Evolutionary conservation across 495 filamentous ascomycete species (phyloP), one percentile per base, ranked within the genome.

Genomic region (Penicillium robsamsonii): DNA sequence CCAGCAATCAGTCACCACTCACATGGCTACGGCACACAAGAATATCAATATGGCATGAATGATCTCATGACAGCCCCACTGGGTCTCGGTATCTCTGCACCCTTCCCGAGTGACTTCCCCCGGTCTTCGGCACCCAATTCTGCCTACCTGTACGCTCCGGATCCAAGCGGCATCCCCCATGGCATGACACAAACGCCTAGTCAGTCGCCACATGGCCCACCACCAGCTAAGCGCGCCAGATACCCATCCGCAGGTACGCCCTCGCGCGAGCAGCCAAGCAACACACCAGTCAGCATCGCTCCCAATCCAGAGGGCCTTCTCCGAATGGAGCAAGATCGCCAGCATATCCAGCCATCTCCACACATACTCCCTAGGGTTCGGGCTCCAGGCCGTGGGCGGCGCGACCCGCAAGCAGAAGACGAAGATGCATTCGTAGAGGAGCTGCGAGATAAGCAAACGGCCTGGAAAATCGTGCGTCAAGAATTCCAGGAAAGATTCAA

Each of bases 381-480:
- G 25, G 66, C 73, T n/a, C 64, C 75, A 15, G 67, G 76, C 25
- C 70, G 70, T 40, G 72, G 67, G 40, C 76, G 70, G 55, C 70
- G 70, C 53, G 79, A 76, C 56, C 79, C 72, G 10, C 76, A 73
- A 60, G 78, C 71, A 31, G 86, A 89, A 56, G 85, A 88, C 55
- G 87, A 90, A 63, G 81, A 83, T 56, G 72, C 84, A 15, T 84
- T 88, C 50, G 77, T 89, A 9, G 79, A 84, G 62, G 73, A 83
- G 18, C 83, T 89, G 55, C 87, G 88, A 37, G 80, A 89, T 44
- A 80, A 87, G 64, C 81, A 80, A 44, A 71, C 86, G 10, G 78
- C 86, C 7, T 90, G 87, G 87, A 90, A 87, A 61, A 77, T 80
- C 60, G 85, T 90, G 51, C 83, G 85, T 2, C 74, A 79, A 20